These are phyloP conservation scores for Suillus weaverae DNA, from an alignment of 768 basidiomycete genomes.

Conservation along the genomic window DNA sequence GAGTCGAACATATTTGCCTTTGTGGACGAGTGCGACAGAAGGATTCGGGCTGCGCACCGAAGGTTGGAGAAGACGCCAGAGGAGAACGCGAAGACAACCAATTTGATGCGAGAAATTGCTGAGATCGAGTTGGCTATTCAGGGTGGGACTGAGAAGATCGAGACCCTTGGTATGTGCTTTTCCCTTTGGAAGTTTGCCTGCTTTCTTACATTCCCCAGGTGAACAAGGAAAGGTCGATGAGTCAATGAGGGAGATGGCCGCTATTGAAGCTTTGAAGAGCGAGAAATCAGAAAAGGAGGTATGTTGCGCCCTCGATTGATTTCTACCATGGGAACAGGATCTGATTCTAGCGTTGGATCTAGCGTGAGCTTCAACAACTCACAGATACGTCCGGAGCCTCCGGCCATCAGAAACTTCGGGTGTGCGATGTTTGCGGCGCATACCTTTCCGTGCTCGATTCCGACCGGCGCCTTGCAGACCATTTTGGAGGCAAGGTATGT, in stretches of 20 bases:
- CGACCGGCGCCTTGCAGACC: conserved; percentile 97
- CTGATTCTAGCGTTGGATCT: conserved; percentile 6
- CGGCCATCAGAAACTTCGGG: conserved; percentile 98
- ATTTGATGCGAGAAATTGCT: conserved; percentile 98
- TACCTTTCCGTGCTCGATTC: conserved; percentile 98
- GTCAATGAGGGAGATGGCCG: conserved; percentile 96
- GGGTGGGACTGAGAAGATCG: conserved; percentile 98
- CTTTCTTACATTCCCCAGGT: conserved; percentile 44
- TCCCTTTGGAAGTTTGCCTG: conserved; percentile 14
- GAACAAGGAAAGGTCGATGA: conserved; percentile 99
- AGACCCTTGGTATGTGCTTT: conserved; percentile 68
- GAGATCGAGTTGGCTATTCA: conserved; percentile 99
- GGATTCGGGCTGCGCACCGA: conserved; percentile 91
- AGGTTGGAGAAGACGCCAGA: conserved; percentile 99
- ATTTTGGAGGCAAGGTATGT: conserved; percentile 98
- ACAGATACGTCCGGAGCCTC: conserved; percentile 98
- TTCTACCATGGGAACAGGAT: conserved; percentile 11
- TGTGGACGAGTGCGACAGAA: conserved; percentile 97
- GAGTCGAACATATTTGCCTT: conserved; percentile 94
- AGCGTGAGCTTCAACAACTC: conserved; percentile 93
- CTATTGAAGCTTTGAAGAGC: conserved; percentile 95
- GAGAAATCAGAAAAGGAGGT: conserved; percentile 97
- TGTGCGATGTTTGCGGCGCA: conserved; percentile 99
- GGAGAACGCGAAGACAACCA: conserved; percentile 98
- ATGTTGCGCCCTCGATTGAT: conserved; percentile 12